Evolutionary conservation across 1,284 basidiomycete genomes (phyloP), one percentile per base, ranked within the genome.

Genomic region (Porodaedalea pini): DNA sequence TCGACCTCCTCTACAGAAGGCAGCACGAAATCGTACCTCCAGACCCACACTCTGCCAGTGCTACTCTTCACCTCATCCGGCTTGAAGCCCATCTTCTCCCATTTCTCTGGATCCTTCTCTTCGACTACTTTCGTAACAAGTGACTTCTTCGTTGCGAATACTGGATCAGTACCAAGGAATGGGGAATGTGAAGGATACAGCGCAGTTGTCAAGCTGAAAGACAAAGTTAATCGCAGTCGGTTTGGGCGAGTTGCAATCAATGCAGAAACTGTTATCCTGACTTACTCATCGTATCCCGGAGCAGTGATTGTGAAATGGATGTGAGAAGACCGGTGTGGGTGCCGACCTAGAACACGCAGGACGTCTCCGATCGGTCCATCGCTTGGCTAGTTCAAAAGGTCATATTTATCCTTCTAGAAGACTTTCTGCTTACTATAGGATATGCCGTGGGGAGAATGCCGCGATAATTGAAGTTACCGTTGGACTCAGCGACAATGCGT

Each of bases 71-170:
- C 70, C 58, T 73, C 68, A 23, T 63, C 66, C 29, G 66, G 62
- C 58, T 68, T 65, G 62, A 69, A 73, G 39, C 71, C 72, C 65
- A 69, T 67, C 47, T 68, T 65, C 10, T 48, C 57, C 69, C 72
- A 73, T 23, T 65, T 62, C 47, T 61, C 55, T 13, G 69, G 66
- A 51, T 74, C 68, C 7, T 57, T 60, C 51, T 71, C 70, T 56
- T 72, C 67, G 2, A 61, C 60, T 37, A 73, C 65, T 39, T 70
- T 64, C 53, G 70, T 69, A 51, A 75, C 69, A 21, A 75, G 68
- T 10, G 70, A 72, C 55, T 71, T 73, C 66, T 72, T 73, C 3
- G 74, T 75, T 23, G 72, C 74, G 58, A 75, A 75, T 4, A 75
- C 74, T 25, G 73, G 73, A 62, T 75, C 74, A 0, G 72, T 73